Evolutionary conservation across 2,329 filamentous ascomycete species (phyloP).

Genomic region (Zopfia rhizophila): DNA sequence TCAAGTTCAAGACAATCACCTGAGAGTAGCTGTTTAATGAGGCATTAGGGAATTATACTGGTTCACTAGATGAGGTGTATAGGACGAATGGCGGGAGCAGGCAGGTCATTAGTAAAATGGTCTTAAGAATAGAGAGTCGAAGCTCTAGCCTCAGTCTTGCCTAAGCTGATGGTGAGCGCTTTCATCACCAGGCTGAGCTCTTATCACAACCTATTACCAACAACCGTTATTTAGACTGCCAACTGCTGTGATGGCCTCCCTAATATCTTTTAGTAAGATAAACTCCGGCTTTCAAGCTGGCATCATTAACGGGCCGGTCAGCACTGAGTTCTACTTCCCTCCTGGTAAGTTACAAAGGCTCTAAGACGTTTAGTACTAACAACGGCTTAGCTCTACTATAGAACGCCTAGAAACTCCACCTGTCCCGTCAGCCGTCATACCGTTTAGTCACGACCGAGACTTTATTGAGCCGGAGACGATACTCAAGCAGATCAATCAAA

Average conservation of each 20-base stretch:
- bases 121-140: no score
- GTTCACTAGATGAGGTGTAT: no score
- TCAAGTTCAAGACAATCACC: no score
- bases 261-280: slow-evolving; percentile 12
- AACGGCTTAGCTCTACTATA: slow-evolving; percentile 1
- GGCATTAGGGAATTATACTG: no score
- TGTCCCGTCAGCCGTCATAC: slow-evolving; percentile 33
- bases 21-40: no score
- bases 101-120: no score
- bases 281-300: slow-evolving; percentile 17
- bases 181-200: no score
- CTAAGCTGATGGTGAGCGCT: no score
- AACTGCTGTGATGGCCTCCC: slow-evolving; percentile 11
- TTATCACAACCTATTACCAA: no score
- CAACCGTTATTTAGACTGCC: no score
- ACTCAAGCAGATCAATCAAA: slow-evolving; percentile 32
- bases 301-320: slow-evolving; percentile 16
- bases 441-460: slow-evolving; percentile 38
- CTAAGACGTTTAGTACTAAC: slow-evolving; percentile 3
- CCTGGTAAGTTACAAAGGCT: slow-evolving; percentile 9
- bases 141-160: no score
- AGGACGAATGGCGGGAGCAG: no score
- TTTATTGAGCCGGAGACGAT: slow-evolving; percentile 37
- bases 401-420: slow-evolving; percentile 27
- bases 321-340: slow-evolving; percentile 5